Conservation (phyloP, 352 stramenopile genomes). For the Thalassiosira exigua region DNA sequence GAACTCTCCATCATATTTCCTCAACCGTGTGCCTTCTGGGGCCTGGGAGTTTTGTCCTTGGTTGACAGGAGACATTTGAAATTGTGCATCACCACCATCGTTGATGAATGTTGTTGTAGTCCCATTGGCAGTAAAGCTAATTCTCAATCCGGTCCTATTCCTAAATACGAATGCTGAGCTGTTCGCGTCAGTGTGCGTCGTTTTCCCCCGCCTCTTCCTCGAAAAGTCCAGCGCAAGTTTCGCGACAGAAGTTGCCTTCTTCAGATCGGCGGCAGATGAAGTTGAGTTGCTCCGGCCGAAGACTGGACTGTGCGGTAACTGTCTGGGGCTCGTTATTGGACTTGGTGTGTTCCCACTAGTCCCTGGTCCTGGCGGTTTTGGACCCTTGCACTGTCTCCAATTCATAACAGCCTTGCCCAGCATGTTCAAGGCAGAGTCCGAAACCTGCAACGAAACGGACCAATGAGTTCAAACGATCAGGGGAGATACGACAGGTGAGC, state of each 20-base stretch:
- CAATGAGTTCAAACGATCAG: constrained; percentile 8
- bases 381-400: constrained; percentile 35
- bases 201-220: constrained; percentile 47
- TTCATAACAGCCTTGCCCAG: constrained; percentile 36
- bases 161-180: constrained; percentile 65
- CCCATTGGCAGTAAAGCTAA: constrained; percentile 58
- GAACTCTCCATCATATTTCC: constrained; percentile 70
- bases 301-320: constrained; percentile 18
- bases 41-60: neutral
- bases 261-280: constrained; percentile 37
- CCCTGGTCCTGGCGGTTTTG: constrained; percentile 6
- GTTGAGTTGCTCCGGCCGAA: constrained; percentile 10
- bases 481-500: no score
- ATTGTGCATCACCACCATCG: constrained; percentile 62
- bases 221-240: constrained; percentile 50
- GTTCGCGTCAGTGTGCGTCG: constrained; percentile 11
- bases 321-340: constrained; percentile 11
- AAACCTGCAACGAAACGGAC: constrained; percentile 24
- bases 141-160: constrained; percentile 70
- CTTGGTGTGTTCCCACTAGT: neutral
- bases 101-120: constrained; percentile 38
- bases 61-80: constrained; percentile 49
- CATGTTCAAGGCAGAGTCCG: constrained; percentile 34
- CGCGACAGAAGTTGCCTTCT: constrained; percentile 45
- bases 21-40: no score